Base-by-base conservation (phyloP, 2,329 filamentous ascomycete species). In the Penicillium sp. region DNA sequence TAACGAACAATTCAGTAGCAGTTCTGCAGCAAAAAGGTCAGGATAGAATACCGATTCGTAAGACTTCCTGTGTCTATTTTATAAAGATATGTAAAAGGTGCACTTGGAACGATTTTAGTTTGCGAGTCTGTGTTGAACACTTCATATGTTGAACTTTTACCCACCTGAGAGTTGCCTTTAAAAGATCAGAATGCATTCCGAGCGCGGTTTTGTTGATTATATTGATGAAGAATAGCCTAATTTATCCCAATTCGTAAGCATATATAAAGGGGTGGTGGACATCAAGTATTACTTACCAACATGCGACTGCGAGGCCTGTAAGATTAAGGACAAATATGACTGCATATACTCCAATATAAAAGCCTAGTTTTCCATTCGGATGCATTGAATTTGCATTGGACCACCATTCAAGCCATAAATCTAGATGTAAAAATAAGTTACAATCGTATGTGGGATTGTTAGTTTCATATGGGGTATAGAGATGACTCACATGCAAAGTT, bases 401-500 rank as follows among this genome's bases (percentile, higher is more conserved):
- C 60, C 60, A 61, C 30, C 38, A 47, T 52, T 58, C 51, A 23
- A 61, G 52, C 60, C 60, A 61, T 46, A 61, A n/a, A 20, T 48
- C 60, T 61, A 35, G 30, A 35, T 9, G 28, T 33, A 33, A 33
- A 33, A 33, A 33, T 33, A 9, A 33, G 28, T 11, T 33, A 33
- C 30, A 5, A 48, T 42, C 18, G 18, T 23, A 53, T n/a, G 47
- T 49, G 14, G 51, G 55, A 30, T 30, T 7, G 16, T 45, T 12
- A 56, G 3, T 5, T 26, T 14, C 43, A n/a, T 38, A 3, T 9
- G 23, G 21, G 26, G 16, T n/a, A 21, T 7, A 18, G 45, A 45
- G 18, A 42, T 3, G 26, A 51, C 48, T 47, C n/a, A 56, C 54
- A 52, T 1, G 48, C 47, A 40, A 55, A 23, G 33, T 26, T 50